These are phyloP conservation scores for Fusarium torulosum DNA, from an alignment of 2,329 filamentous ascomycete genomes.

Conservation along the genomic window DNA sequence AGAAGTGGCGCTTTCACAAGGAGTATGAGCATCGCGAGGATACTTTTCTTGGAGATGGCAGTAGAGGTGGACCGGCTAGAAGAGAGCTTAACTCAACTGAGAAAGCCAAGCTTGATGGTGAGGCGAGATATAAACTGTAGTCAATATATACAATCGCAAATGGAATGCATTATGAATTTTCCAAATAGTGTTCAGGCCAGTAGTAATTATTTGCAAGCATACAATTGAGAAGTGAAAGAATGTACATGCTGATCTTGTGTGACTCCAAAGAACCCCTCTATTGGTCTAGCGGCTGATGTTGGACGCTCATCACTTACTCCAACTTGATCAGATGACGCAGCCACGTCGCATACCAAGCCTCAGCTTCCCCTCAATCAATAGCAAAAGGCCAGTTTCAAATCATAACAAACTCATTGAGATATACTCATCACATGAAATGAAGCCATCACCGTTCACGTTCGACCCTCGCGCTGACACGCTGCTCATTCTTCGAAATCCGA, in stretches of 20 bases:
- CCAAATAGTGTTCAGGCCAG: not conserved
- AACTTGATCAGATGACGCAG: slow-evolving; percentile 35
- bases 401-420: not conserved
- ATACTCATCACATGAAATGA: slow-evolving; percentile 9
- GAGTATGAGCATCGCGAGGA: slow-evolving; percentile 27
- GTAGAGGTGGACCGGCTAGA: slow-evolving; percentile 33
- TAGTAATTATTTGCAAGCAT: not conserved
- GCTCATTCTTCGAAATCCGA: slow-evolving; percentile 22
- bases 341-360: slow-evolving; percentile 23
- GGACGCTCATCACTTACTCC: slow-evolving; percentile 26
- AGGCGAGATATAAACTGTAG: slow-evolving; percentile 11
- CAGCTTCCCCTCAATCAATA: slow-evolving; percentile 29
- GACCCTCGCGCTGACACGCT: slow-evolving; percentile 26
- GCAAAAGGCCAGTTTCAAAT: not conserved
- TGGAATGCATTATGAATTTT: not conserved
- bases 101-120: slow-evolving; percentile 11
- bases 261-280: slow-evolving; percentile 17
- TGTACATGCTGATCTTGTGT: not conserved
- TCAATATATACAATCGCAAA: rapidly evolving
- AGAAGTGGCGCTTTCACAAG: slow-evolving; percentile 37
- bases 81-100: slow-evolving; percentile 15
- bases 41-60: slow-evolving; percentile 37
- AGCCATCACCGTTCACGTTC: slow-evolving; percentile 22
- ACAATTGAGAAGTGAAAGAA: too few species aligned
- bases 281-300: slow-evolving; percentile 20